Evolutionary conservation across 2,329 filamentous ascomycete species (phyloP).

Genomic region (Teratosphaeria zuluensis): DNA sequence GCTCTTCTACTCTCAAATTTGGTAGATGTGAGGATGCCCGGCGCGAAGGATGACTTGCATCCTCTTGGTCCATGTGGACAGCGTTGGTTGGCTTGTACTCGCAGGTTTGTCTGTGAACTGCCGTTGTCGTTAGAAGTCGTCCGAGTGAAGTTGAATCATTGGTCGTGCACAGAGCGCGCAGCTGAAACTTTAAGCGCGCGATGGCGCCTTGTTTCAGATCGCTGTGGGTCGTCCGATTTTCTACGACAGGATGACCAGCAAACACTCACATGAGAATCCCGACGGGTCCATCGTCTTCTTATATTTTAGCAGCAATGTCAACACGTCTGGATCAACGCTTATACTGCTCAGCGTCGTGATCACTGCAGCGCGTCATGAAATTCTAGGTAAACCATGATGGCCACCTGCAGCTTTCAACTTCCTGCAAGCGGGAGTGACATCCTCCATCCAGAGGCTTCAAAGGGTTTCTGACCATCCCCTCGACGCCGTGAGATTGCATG

Average conservation of each 20-base stretch:
- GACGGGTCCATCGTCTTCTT: too few relatives aligned
- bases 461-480: too few relatives aligned
- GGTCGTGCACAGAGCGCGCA: background rate
- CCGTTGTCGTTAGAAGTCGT: slow-evolving; percentile 1
- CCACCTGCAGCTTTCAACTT: too few relatives aligned
- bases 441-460: too few relatives aligned
- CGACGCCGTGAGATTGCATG: too few relatives aligned
- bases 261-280: background rate
- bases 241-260: background rate
- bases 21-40: slow-evolving; percentile 3
- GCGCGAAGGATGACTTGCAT: slow-evolving; percentile 3
- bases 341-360: too few relatives aligned
- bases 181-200: background rate
- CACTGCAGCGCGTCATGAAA: too few relatives aligned
- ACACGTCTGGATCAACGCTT: too few relatives aligned
- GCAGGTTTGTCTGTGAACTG: background rate
- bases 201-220: background rate
- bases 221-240: background rate
- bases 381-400: too few relatives aligned
- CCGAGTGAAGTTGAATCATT: slow-evolving; percentile 1
- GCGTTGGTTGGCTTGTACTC: background rate
- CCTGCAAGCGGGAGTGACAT: too few relatives aligned
- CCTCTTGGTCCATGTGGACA: background rate
- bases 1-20: slow-evolving; percentile 1
- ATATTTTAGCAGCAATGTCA: too few relatives aligned